phyloP scores from a whole-genome alignment of 106 monocot species.

The Dioscorea alata region DNA sequence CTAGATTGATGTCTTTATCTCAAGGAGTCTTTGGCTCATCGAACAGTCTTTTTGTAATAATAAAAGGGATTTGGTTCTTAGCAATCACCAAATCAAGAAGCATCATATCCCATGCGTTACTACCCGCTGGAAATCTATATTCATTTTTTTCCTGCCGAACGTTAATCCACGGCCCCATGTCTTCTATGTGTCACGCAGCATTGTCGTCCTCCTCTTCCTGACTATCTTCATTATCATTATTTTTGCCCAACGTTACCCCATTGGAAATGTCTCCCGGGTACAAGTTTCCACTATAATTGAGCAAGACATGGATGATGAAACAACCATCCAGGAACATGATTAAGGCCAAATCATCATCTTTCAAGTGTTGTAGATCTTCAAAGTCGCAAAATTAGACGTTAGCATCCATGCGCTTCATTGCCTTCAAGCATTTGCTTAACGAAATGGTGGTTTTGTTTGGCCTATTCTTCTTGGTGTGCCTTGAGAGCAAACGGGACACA shows the following conservation, averaged over 20 bases:
- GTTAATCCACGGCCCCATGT: no score
- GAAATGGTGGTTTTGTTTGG: no score
- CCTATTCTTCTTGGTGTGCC: no score
- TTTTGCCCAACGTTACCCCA: no score
- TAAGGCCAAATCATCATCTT: conserved; percentile 7
- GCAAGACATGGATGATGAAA: conserved; percentile 14
- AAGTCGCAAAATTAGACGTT: background rate
- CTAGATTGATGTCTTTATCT: background rate
- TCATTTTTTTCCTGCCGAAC: no score
- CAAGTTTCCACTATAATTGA: background rate
- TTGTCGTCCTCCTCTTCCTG: no score
- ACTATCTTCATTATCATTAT: no score
- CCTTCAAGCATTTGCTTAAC: background rate
- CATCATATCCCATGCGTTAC: no score
- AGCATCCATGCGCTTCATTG: background rate
- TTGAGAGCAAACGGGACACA: background rate
- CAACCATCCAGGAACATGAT: conserved; percentile 13
- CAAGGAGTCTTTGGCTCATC: background rate
- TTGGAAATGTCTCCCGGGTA: no score
- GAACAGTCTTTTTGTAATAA: background rate
- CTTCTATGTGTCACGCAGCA: no score
- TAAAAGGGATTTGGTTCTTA: conserved; percentile 13
- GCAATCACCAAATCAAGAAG: conserved; percentile 7
- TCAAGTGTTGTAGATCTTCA: background rate
- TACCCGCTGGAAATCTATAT: no score